Evolutionary conservation across 2,329 filamentous ascomycete species (phyloP), one percentile per base, ranked within the genome.

Genomic region (Fusarium stilboides): DNA sequence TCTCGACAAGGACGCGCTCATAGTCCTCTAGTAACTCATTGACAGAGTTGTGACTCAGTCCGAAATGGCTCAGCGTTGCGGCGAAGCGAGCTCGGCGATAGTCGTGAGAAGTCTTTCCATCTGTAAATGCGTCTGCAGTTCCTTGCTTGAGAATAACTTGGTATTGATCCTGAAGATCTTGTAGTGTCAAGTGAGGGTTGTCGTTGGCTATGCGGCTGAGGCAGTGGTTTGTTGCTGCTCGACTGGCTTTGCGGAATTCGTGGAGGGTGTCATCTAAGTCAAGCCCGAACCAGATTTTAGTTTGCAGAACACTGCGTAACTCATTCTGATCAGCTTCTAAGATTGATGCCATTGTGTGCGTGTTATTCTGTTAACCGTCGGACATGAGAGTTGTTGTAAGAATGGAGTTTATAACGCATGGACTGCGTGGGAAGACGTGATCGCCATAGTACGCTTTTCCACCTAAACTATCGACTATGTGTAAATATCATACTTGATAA

Each of bases 241-340:
- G 59, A 2, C 82, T 84, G 13, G 80, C 80, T 19, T 68, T 75
- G 49, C 81, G 81, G 49, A 84, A 85, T 45, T 82, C 78, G 59
- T 85, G 84, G 2, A 86, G 73, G 0, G 83, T 84, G 65, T 85
- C 83, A 57, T 85, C 83, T 8, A 86, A 78, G 40, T 85, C 83
- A 53, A 86, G 85, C 2, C 79, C 81, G 37, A 83, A 77, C 81
- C 82, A 85, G 1, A 53, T 34, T 57, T 71, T 79, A 1, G 37
- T 19, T 9, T 51, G 37, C 0, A 74, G n/a, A 4, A 24, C 20
- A 4, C 3, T 13, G 4, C 26, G 10, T 2, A 67, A 26, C 8
- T 51, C 8, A 2, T 44, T 5, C 3, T 20, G 20, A 13, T 54
- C n/a, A 2, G 9, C 3, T 0, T 17, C 19, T 2, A 4, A 4